Base-by-base conservation (phyloP, 768 basidiomycete genomes). In the Podaxis pistillaris region DNA sequence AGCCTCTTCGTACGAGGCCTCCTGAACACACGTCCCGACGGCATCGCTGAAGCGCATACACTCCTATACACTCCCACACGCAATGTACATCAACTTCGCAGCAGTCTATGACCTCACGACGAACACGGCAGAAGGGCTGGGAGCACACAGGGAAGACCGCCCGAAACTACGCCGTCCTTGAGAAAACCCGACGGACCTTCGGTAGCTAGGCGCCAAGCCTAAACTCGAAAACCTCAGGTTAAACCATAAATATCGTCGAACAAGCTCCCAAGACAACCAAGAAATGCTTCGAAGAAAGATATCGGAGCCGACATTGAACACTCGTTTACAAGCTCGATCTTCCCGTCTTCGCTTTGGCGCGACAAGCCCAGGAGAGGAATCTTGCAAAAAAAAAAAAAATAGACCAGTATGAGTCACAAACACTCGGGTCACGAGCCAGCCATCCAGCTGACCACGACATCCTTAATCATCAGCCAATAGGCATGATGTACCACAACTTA, bases 231-330 rank as follows among this genome's bases (percentile, higher is more conserved):
- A 33, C 30, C 41, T 44, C 41, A 44, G 41, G n/a, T 33, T 46
- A 26, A 55, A 55, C 7, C 38, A 5, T 26, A 24, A 56, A 28
- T 44, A 41, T 44, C 56, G 40, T 44, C 38, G 41, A 56, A 44
- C 56, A 56, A 30, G 24, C 15, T 33, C 9, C 50, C 70, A 63
- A 50, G 72, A 69, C 55, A 71, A 68, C 70, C 71, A 71, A 60
- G 72, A 68, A 66, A 65, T 24, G 67, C 67, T 13, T 63, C 65
- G 57, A 67, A 62, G 13, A 68, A 60, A 8, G 73, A 70, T 17
- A 52, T 12, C 24, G 26, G 12, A 52, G 4, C 11, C 12, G 40
- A 41, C 17, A 41, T 41, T 8, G 17, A 22, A 3, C 8, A 17
- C 19, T 1, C 3, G n/a, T 15, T 8, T 19, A 17, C 44, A 46